Percentiles rank a stretch among this genome's conserved stretches.
Conservation (phyloP, 2,329 filamentous ascomycete species). For the Fusarium staphyleae region DNA sequence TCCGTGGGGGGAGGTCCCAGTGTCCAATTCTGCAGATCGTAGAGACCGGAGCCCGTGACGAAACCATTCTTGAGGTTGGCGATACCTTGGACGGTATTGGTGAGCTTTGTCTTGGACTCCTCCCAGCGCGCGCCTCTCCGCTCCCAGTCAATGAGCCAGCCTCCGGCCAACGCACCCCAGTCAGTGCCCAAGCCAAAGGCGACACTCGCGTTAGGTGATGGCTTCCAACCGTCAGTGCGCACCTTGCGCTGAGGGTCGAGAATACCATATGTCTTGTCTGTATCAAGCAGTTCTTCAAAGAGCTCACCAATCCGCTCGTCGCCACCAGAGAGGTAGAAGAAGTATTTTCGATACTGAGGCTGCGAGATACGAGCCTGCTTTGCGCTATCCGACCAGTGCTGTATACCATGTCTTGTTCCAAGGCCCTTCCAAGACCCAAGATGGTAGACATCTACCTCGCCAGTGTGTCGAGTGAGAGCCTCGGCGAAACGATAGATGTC, state of each 20-base stretch:
- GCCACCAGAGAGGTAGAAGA: slow-evolving; percentile 64
- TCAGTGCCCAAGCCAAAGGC: slow-evolving; percentile 65
- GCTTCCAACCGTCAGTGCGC: slow-evolving; percentile 58
- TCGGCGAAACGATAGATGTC: slow-evolving; percentile 67
- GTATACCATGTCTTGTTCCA: slow-evolving; percentile 68
- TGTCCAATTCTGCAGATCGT: slow-evolving; percentile 57
- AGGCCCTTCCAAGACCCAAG: slow-evolving; percentile 64
- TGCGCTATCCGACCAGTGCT: slow-evolving; percentile 66
- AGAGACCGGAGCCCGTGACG: slow-evolving; percentile 62
- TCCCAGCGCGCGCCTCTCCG: slow-evolving; percentile 61
- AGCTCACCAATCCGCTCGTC: slow-evolving; percentile 65
- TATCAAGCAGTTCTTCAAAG: slow-evolving; percentile 58
- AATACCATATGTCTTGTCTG: slow-evolving; percentile 58
- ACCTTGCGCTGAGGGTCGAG: slow-evolving; percentile 68
- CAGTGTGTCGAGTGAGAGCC: slow-evolving; percentile 63
- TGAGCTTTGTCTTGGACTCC: slow-evolving; percentile 59
- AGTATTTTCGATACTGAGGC: slow-evolving; percentile 61
- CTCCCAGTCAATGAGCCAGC: slow-evolving; percentile 68
- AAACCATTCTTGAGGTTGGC: slow-evolving; percentile 64
- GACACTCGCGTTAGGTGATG: slow-evolving; percentile 50
- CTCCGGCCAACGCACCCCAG: slow-evolving; percentile 63
- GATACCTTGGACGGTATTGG: slow-evolving; percentile 57
- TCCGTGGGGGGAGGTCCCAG: slow-evolving; percentile 61
- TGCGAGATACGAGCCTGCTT: slow-evolving; percentile 68
- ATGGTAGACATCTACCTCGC: slow-evolving; percentile 70